Base-by-base conservation (phyloP, 2,329 filamentous ascomycete genomes). In the Pseudocercospora fijiensis region DNA sequence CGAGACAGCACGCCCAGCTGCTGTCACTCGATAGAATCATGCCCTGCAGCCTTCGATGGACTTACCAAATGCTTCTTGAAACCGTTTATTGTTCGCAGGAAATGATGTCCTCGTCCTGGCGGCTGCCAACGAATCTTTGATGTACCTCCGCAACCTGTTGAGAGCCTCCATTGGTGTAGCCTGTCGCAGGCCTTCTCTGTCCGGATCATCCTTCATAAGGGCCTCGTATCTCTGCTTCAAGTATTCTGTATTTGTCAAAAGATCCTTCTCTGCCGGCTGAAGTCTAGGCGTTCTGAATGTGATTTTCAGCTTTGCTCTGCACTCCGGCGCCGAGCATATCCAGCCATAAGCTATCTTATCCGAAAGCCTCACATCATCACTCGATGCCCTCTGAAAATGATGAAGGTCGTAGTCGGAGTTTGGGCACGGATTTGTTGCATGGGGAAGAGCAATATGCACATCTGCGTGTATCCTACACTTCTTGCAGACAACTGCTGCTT, bases 381-480 rank as follows among this genome's bases (percentile, higher is more conserved):
- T 57, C 0, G 47, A 53, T 8, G 69, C 53, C 16, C 67, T 64
- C 52, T 70, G 70, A 63, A 89, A 82, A 73, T 90, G 88, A 73
- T 91, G 88, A 4, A 90, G 74, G 28, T 85, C 85, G 66, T 80
- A 82, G 1, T 81, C 76, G 10, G 71, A 65, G 59, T 78, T 81
- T 3, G 83, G 82, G 68, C 82, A 85, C 5, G 80, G 76, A 28
- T 72, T 71, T 24, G 64, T 74, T n/a, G 78, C 73, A 24, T 57
- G 45, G 9, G 60, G 56, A 68, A 84, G 85, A 64, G 83, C 81
- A 33, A 88, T 80, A 10, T 78, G 77, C 22, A 90, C 73, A 67
- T 86, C 82, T 49, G 89, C 77, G 75, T 90, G 88, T 71, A 82
- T 81, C 58, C 85, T 83, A 73, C 88, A 91, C 64, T 79, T 80